Evolutionary conservation across 805 yeast genomes (phyloP).

Genomic region (Scheffersomyces coipomensis): DNA sequence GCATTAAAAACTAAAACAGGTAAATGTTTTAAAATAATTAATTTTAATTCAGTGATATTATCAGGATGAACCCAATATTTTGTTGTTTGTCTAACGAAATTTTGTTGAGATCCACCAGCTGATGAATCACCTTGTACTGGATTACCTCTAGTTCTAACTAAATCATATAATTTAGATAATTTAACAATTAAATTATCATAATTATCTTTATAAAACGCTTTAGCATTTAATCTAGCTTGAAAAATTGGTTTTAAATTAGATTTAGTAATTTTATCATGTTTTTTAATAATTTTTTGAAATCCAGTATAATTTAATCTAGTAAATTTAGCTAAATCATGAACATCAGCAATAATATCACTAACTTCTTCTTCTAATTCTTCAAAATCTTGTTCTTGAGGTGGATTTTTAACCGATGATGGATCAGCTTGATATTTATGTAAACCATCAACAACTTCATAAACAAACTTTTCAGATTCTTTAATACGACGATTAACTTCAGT

Average conservation of each 20-base stretch:
- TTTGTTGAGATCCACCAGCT: constrained; percentile 98
- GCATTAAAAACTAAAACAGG: constrained; percentile 97
- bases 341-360: constrained; percentile 88
- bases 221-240: constrained; percentile 87
- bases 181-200: constrained; percentile 87
- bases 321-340: constrained; percentile 93
- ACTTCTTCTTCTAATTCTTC: constrained; percentile 44
- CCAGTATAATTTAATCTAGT: constrained; percentile 94
- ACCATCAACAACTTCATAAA: constrained; percentile 60
- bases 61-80: constrained; percentile 99
- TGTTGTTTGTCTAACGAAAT: constrained; percentile 97
- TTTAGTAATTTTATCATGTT: constrained; percentile 87
- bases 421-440: constrained; percentile 17
- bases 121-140: constrained; percentile 93
- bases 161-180: constrained; percentile 82
- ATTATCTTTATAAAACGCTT: constrained; percentile 94
- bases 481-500: constrained; percentile 84
- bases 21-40: constrained; percentile 87
- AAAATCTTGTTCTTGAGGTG: constrained; percentile 42
- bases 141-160: constrained; percentile 93
- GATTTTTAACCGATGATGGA: constrained; percentile 22
- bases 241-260: constrained; percentile 82
- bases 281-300: constrained; percentile 92
- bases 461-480: constrained; percentile 74
- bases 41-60: constrained; percentile 92